A percentile compares a stretch with the other conserved stretches of the same genome.
Conservation (phyloP, 176 grass and related monocot genomes). For the Oropetium thomaeum region DNA sequence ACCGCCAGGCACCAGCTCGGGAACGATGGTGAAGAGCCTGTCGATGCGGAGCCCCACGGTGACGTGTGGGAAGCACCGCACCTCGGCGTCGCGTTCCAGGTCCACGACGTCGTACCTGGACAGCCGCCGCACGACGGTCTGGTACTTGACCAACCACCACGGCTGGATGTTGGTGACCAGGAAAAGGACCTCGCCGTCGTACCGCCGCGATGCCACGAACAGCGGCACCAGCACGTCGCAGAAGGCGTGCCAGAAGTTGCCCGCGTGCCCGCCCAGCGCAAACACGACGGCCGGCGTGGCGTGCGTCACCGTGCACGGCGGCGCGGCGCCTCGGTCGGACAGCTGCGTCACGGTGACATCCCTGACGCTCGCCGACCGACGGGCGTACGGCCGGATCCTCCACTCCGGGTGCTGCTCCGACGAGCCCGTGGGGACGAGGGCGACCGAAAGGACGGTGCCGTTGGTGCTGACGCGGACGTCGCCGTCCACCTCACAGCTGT, state of each 20-base stretch:
- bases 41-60: constrained; percentile 54
- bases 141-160: constrained; percentile 85
- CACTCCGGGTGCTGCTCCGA: constrained; percentile 39
- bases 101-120: constrained; percentile 53
- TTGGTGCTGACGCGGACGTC: constrained; percentile 68
- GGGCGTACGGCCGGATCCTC: constrained; percentile 52
- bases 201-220: constrained; percentile 54
- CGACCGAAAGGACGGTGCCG: constrained; percentile 33
- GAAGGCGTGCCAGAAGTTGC: constrained; percentile 78
- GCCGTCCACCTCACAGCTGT: constrained; percentile 66
- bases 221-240: constrained; percentile 68
- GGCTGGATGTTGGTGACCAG: constrained; percentile 49
- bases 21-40: constrained; percentile 60
- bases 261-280: constrained; percentile 52
- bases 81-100: constrained; percentile 36
- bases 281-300: constrained; percentile 54
- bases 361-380: constrained; percentile 36
- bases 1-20: constrained; percentile 24
- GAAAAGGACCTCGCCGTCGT: constrained; percentile 57
- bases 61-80: constrained; percentile 58
- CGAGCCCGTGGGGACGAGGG: constrained; percentile 22
- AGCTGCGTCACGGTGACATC: constrained; percentile 48
- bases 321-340: not conserved
- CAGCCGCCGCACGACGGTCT: constrained; percentile 35
- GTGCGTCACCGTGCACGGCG: constrained; percentile 44